Evolutionary conservation across 768 basidiomycete genomes (phyloP).

Genomic region (Mycena alexandri): DNA sequence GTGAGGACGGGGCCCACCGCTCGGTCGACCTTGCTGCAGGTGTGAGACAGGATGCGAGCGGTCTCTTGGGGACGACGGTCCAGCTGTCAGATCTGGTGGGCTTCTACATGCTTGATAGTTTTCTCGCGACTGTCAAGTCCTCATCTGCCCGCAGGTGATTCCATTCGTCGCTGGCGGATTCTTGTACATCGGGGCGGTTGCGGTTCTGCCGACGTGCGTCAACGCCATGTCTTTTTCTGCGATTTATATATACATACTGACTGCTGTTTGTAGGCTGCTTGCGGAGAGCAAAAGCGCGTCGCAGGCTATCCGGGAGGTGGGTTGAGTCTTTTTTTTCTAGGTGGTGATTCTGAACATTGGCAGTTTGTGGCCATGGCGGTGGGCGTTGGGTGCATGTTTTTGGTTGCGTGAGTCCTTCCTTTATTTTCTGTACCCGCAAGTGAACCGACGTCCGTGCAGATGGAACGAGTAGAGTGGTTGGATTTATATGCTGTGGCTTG

Average conservation of each 20-base stretch:
- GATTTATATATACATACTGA: slow-evolving; percentile 3
- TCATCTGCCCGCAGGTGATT: slow-evolving; percentile 69
- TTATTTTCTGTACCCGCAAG: slow-evolving; percentile 17
- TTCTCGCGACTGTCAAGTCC: slow-evolving; percentile 34
- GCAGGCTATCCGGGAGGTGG: slow-evolving; percentile 92
- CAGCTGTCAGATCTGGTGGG: slow-evolving; percentile 85
- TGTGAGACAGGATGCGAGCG: slow-evolving; percentile 79
- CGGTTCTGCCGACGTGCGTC: slow-evolving; percentile 89
- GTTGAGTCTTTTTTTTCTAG: slow-evolving; percentile 38
- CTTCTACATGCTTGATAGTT: slow-evolving; percentile 20
- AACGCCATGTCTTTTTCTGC: neutral
- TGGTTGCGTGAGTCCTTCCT: slow-evolving; percentile 81
- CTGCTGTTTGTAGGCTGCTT: slow-evolving; percentile 67
- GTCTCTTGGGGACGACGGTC: slow-evolving; percentile 87
- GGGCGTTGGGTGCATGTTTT: slow-evolving; percentile 92
- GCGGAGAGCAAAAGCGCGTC: slow-evolving; percentile 89
- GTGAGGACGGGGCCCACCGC: slow-evolving; percentile 51
- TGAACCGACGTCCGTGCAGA: slow-evolving; percentile 50
- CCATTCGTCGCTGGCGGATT: slow-evolving; percentile 94
- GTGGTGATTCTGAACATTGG: slow-evolving; percentile 35
- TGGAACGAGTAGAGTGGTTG: slow-evolving; percentile 77
- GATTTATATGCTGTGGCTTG: no score
- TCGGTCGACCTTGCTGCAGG: slow-evolving; percentile 79
- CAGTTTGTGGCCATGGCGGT: slow-evolving; percentile 94
- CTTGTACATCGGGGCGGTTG: slow-evolving; percentile 93